Percentiles rank a stretch among this genome's conserved stretches.
Conservation (phyloP, 441 rosid genomes). For the Brassica balearica region DNA sequence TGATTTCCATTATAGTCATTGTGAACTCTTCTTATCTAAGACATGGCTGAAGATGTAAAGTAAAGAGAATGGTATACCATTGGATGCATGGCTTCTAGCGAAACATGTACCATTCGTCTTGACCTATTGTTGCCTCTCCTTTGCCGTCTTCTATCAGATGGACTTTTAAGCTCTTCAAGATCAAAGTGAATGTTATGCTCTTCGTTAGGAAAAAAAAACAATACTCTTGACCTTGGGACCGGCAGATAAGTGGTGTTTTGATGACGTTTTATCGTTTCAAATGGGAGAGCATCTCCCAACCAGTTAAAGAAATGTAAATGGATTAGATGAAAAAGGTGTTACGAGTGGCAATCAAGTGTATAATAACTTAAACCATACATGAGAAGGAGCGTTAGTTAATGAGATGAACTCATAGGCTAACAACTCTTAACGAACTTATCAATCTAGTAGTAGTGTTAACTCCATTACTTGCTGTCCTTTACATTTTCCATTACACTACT, state of each 20-base stretch:
- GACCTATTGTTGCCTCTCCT: constrained; percentile 39
- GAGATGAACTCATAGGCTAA: constrained; percentile 22
- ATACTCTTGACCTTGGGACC: not conserved
- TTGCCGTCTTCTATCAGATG: constrained; percentile 27
- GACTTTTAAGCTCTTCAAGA: constrained; percentile 32
- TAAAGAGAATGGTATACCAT: constrained; percentile 2
- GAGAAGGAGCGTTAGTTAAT: constrained; percentile 10
- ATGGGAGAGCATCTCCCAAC: constrained; percentile 1
- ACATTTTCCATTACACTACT: constrained; percentile 38
- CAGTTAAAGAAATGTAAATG: not conserved
- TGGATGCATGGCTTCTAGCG: not conserved
- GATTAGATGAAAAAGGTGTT: not conserved
- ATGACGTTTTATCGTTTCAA: not conserved
- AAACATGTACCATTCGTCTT: constrained; percentile 25
- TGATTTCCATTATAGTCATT: not conserved
- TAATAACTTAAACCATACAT: not conserved
- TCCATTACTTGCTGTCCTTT: constrained; percentile 37
- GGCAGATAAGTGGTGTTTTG: not conserved
- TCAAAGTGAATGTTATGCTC: too few species aligned
- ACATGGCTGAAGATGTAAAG: not conserved
- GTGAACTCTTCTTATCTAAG: not conserved
- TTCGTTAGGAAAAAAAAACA: too few species aligned
- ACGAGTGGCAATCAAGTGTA: constrained; percentile 40
- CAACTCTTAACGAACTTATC: constrained; percentile 35
- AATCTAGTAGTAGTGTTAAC: constrained; percentile 27